These are phyloP conservation scores for Pseudohyphozyma bogoriensis DNA, from an alignment of 768 basidiomycete genomes.

Conservation along the genomic window DNA sequence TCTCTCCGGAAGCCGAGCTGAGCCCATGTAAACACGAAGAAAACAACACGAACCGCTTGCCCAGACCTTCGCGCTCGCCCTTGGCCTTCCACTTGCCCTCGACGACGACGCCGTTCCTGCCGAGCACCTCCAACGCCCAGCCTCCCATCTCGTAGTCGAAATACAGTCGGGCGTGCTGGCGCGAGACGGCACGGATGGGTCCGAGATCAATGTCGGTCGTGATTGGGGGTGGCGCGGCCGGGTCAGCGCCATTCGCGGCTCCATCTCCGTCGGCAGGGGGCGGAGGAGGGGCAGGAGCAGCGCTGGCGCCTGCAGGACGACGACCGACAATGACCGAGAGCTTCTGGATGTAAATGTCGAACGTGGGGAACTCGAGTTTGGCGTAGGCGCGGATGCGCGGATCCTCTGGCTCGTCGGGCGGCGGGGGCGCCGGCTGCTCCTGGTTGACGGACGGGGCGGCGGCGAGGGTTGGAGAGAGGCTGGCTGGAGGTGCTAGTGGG, in stretches of 20 bases:
- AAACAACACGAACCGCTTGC: conserved; percentile 55
- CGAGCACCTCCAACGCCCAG: conserved; percentile 80
- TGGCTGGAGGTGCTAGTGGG: neutral
- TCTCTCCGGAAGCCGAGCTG: neutral
- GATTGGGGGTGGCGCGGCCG: neutral
- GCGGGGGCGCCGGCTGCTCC: neutral
- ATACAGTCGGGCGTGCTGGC: conserved; percentile 88
- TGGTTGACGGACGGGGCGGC: neutral
- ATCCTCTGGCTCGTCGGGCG: neutral
- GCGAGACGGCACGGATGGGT: conserved; percentile 91
- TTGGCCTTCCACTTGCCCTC: conserved; percentile 91
- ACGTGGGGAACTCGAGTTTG: conserved; percentile 83
- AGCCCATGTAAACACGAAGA: too few relatives aligned
- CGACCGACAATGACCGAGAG: conserved; percentile 89
- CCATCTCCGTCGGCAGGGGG: neutral
- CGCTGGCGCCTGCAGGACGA: conserved; percentile 44
- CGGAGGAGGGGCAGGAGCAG: neutral
- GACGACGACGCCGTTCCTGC: conserved; percentile 97
- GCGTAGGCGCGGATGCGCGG: conserved; percentile 61
- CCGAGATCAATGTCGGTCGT: conserved; percentile 61
- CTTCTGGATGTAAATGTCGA: conserved; percentile 95
- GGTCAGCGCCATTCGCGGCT: neutral
- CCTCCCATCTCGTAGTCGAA: conserved; percentile 61
- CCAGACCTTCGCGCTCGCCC: conserved; percentile 72
- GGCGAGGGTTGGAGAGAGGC: neutral